A percentile compares a stretch with the other conserved stretches of the same genome.
Conservation (phyloP, 208 protist genomes). For the Acanthamoeba castellanii region DNA sequence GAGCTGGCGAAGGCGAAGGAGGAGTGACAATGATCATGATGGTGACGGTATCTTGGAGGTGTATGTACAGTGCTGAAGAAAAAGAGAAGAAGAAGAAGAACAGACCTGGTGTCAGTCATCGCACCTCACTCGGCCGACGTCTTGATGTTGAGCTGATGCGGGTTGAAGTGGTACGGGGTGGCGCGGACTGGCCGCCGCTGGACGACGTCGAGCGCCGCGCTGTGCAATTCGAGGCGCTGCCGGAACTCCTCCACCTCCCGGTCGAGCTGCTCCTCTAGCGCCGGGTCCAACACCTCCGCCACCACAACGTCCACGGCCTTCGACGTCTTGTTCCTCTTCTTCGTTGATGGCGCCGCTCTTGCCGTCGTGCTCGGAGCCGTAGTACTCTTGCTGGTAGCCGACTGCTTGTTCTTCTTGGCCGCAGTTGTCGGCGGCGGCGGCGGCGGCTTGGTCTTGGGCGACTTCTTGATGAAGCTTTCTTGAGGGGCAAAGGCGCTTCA, state of each 20-base stretch:
- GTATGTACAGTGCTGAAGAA: background rate
- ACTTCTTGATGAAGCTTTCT: background rate
- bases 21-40: background rate
- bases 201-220: background rate
- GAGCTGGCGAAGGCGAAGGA: background rate
- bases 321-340: background rate
- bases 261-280: slow-evolving; percentile 38
- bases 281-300: slow-evolving; percentile 14
- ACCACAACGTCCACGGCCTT: background rate
- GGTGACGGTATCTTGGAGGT: background rate
- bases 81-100: no score
- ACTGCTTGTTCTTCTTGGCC: background rate
- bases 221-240: slow-evolving; percentile 23
- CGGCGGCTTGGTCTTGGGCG: background rate
- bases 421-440: background rate
- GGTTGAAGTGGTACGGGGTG: background rate
- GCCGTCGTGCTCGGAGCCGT: background rate
- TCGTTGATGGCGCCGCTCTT: background rate
- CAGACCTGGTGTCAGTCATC: no score
- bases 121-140: background rate
- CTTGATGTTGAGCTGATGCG: background rate
- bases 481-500: background rate
- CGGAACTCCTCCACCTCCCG: slow-evolving; percentile 64
- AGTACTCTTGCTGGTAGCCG: background rate
- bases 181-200: background rate